Base-by-base conservation (phyloP, 1,139 yeast species). In the Nakaseomyces nivariensis region DNA sequence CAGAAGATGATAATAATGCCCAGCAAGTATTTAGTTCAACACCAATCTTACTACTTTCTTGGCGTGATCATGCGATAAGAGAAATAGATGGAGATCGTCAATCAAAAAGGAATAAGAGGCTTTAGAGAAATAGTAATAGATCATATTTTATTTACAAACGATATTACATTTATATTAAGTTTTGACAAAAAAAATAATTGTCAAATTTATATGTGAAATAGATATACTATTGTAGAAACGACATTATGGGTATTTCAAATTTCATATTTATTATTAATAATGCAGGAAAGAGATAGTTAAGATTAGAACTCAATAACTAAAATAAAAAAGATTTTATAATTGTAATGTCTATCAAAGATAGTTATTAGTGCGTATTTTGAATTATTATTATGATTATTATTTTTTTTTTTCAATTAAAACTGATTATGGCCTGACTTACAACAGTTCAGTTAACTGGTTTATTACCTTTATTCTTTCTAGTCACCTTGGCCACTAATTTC, bases 31-130 rank as follows among this genome's bases (percentile, higher is more conserved):
- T 92, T 65, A 97, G 92, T 66, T 85, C 94, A 13, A 79, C 94
- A 3, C 80, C 79, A 61, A 90, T 92, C 64, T 77, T 78, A 51
- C 89, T 90, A 94, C 87, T 84, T 73, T 76, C 94, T 56, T 92
- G 98, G 98, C 79, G 88, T 66, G 97, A 92, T 56, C 89, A 82
- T 72, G 97, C 90, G 68, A 74, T 87, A 58, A 92, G 85, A 46
- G 58, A 60, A 37, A 29, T 27, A 8, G 24, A n/a, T 41, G 29
- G 42, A 5, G 42, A 36, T 10, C 25, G 25, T 10, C 38, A 36
- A 17, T 36, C 38, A 5, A 36, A 13, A 17, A 36, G 25, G 25
- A 36, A 36, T 3, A 17, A 10, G 38, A 36, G 38, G 13, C 25
- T 36, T 17, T 17, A 5, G 22, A 17, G 22, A 17, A 6, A 36